These are phyloP conservation scores for Jimgerdemannia flammicorona DNA, from an alignment of 192 early-diverging fungal genomes.

Conservation along the genomic window DNA sequence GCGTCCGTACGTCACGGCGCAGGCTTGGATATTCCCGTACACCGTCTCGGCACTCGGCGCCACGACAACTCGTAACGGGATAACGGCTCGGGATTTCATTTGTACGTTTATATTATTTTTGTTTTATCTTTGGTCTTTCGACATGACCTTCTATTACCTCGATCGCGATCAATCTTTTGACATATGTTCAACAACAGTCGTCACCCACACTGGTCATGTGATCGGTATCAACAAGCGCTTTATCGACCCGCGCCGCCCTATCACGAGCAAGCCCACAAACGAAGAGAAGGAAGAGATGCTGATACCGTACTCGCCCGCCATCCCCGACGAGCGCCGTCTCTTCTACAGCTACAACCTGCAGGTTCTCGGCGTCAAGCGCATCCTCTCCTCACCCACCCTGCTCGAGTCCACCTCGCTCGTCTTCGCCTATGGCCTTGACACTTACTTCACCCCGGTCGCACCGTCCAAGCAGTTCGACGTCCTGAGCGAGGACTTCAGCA, in stretches of 20 bases:
- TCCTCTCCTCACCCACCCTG: conserved; percentile 71
- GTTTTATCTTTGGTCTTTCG: neutral
- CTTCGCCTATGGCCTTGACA: conserved; percentile 83
- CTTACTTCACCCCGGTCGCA: conserved; percentile 80
- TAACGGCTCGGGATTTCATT: conserved; percentile 83
- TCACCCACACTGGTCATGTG: conserved; percentile 48
- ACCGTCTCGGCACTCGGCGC: conserved; percentile 74
- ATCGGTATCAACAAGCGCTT: conserved; percentile 67
- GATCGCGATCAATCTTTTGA: no score
- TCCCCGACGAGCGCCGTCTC: conserved; percentile 72
- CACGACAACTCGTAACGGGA: conserved; percentile 81
- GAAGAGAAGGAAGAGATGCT: conserved; percentile 90
- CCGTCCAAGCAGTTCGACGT: conserved; percentile 93
- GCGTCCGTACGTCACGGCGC: conserved; percentile 67
- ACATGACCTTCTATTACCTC: neutral
- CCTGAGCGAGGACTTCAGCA: conserved; percentile 90
- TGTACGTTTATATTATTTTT: conserved; percentile 27
- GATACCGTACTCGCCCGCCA: conserved; percentile 65
- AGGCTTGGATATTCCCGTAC: conserved; percentile 76
- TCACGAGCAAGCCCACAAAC: conserved; percentile 47
- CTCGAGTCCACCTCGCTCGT: conserved; percentile 95
- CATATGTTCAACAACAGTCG: conserved; percentile 37
- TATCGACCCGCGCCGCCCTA: conserved; percentile 83
- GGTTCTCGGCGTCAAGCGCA: conserved; percentile 62
- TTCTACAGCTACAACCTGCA: conserved; percentile 71